Percentiles rank a stretch among this genome's conserved stretches.
These are phyloP conservation scores for Neofusicoccum parvum DNA, from an alignment of 2,329 filamentous ascomycete species.

Conservation along the genomic window DNA sequence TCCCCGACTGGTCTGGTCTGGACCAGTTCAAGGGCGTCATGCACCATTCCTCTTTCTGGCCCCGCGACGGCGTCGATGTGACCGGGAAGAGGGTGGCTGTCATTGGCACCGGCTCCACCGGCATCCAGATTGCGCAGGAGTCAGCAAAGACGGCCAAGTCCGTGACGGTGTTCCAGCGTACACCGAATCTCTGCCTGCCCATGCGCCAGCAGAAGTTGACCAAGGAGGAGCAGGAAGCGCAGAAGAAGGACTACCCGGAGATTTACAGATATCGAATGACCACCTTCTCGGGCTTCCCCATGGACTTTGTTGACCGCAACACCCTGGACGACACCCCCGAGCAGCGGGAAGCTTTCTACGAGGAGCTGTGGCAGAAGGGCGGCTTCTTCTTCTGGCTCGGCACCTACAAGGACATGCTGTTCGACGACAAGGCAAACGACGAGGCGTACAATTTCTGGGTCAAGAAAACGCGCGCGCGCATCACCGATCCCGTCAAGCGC, in stretches of 20 bases:
- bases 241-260: constrained; percentile 44
- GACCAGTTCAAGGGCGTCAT: constrained; percentile 62
- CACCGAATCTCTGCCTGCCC: constrained; percentile 65
- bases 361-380: constrained; percentile 44
- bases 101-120: constrained; percentile 66
- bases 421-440: constrained; percentile 45
- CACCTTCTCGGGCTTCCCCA: constrained; percentile 56
- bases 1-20: constrained; percentile 62
- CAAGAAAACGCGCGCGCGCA: constrained; percentile 46
- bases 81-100: constrained; percentile 62
- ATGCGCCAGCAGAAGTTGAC: constrained; percentile 58
- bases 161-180: constrained; percentile 66
- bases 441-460: constrained; percentile 52
- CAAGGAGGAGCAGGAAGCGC: constrained; percentile 53
- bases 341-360: constrained; percentile 47
- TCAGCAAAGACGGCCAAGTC: constrained; percentile 55
- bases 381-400: constrained; percentile 47
- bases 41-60: constrained; percentile 65
- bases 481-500: constrained; percentile 47
- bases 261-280: constrained; percentile 57
- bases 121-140: constrained; percentile 66
- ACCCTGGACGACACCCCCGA: constrained; percentile 52
- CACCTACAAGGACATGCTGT: constrained; percentile 45
- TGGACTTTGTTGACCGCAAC: constrained; percentile 56
- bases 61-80: constrained; percentile 58